Evolutionary conservation across 2,329 filamentous ascomycete species (phyloP), one percentile per base, ranked within the genome.

Genomic region (Beauveria varroae): DNA sequence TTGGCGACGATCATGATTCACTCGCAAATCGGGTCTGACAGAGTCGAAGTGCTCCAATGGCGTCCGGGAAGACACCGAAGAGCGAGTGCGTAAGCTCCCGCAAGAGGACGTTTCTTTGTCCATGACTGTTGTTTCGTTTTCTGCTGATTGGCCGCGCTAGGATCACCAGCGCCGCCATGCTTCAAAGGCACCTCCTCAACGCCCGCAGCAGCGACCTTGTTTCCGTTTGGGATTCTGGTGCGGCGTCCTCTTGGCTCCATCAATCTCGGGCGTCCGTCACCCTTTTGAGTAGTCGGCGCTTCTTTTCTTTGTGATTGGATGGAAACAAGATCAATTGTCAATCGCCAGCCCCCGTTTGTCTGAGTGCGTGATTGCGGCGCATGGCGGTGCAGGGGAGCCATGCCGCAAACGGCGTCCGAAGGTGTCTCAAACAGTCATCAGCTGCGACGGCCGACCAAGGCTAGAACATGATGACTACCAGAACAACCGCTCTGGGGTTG

Each of bases 11-110:
- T 14, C 34, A 12, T 34, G 12, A 96, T 47, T 88, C 87, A 70
- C 86, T 89, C 24, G 90, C 89, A 64, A 64, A 96, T 96, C 6
- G 91, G 90, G 0, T 84, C 89, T 0, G 90, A 87, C 1, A 96
- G 81, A 0, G 92, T 96, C 9, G 91, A 91, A 66, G 96, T 90
- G 65, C 96, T 87, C 51, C 91, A 40, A 86, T 75, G 34, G 85
- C 84, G 30, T 83, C 84, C 0, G 87, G 73, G 68, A 87, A 86
- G n/a, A 86, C 84, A 63, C 85, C 85, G 3, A 86, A 68, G 71
- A 79, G 87, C 22, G 81, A 75, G 3, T 86, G 70, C 61, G 74
- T 37, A 6, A 56, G 53, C 37, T 34, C 30, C 10, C 5, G 18
- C 24, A 28, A 20, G 30, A 44, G 5, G 54, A 26, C 12, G 34